Evolutionary conservation across 257 asterid genomes (phyloP), one percentile per base, ranked within the genome.

Genomic region (Capsicum pubescens): DNA sequence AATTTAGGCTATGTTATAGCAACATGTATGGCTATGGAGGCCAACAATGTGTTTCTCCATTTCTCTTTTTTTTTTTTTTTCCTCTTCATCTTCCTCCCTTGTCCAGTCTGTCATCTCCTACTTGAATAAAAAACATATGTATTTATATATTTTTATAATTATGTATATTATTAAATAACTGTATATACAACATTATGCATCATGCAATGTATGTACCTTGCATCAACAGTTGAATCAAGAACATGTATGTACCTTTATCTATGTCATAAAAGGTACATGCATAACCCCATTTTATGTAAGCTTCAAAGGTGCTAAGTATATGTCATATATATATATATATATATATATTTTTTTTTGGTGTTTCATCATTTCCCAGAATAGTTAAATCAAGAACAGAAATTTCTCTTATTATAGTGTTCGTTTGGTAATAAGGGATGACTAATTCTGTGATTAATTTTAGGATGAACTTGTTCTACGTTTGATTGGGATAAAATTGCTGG

Each of bases 1-100:
- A 76, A 52, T 83, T 83, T 83, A 76, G 88, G 91, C 91, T 88
- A 87, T 81, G 85, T 86, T 85, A 77, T 69, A 66, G 94, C 91
- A 80, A 87, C 89, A 88, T 90, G 90, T 69, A 83, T 89, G 91
- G 90, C 56, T 52, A 58, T 85, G 74, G 70, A 60, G 55, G 32
- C 11, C 14, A 26, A 26, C n/a, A 44, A 50, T 50, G 26, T 35
- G 19, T 54, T 46, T 21, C 21, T 80, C 81, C 63, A 76, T 60
- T 56, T 61, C 88, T 13, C 71, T 61, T n/a, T 21, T 26, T 26
- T 26, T 26, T 26, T 26, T 26, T 26, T 26, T 26, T 26, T 26
- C 32, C 32, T 26, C 32, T 26, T 26, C 32, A 26, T 63, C 79
- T n/a, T 21, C 56, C 58, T 50, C 35, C 15, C 57, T 42, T 61